phyloP scores from a whole-genome alignment of 345 rosid genomes.

The Salix purpurea region DNA sequence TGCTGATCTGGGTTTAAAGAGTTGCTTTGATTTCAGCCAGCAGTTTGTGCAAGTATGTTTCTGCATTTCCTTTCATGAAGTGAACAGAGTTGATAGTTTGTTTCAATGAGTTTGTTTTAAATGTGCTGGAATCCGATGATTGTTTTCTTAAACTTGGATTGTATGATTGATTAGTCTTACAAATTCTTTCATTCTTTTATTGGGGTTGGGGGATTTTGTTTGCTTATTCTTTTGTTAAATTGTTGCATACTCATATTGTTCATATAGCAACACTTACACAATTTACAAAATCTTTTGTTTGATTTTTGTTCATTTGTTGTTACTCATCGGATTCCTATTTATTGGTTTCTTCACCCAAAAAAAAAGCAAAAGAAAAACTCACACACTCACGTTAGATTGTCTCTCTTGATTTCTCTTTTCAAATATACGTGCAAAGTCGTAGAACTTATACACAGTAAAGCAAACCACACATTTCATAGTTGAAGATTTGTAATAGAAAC shows the following conservation, averaged over 20 bases:
- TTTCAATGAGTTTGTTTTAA: conserved; percentile 46
- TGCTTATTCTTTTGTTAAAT: conserved; percentile 21
- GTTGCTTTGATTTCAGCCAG: conserved; percentile 35
- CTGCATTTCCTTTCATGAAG: conserved; percentile 26
- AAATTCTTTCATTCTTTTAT: conserved; percentile 84
- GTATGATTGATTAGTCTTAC: conserved; percentile 24
- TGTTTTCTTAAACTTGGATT: conserved; percentile 46
- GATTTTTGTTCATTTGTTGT: conserved; percentile 16
- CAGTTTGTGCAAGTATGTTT: conserved; percentile 37
- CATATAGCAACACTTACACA: conserved; percentile 39
- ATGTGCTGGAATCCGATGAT: conserved; percentile 91
- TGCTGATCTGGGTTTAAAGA: conserved; percentile 40
- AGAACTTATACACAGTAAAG: conserved; percentile 21
- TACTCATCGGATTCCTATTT: conserved; percentile 76
- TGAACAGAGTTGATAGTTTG: conserved; percentile 25
- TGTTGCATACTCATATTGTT: conserved; percentile 16
- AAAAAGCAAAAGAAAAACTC: conserved; percentile 20
- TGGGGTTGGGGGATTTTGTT: conserved; percentile 28
- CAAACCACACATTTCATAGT: conserved; percentile 21
- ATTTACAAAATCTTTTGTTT: conserved; percentile 15
- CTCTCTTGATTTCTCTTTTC: conserved; percentile 38
- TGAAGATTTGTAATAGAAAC: conserved; percentile 18
- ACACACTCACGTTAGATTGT: conserved; percentile 46
- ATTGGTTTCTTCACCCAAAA: conserved; percentile 14
- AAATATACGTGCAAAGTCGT: conserved; percentile 21